Percentiles rank a stretch among this genome's conserved stretches.
phyloP scores from a whole-genome alignment of 1,284 basidiomycete genomes.

The Boletellus deceptivus region DNA sequence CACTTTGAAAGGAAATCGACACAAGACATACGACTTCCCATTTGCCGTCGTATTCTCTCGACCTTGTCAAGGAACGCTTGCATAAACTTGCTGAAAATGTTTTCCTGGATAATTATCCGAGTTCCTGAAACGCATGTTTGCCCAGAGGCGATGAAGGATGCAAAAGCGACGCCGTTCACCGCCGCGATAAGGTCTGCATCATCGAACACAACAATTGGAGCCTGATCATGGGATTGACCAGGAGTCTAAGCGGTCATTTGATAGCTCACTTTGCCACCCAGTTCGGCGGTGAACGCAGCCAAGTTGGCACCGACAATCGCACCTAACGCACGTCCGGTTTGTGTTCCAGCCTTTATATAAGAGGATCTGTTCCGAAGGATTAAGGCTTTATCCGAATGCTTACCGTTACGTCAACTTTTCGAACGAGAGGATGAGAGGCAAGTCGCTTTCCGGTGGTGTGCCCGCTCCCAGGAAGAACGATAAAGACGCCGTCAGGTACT shows the following conservation, averaged over 20 bases:
- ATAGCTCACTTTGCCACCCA: constrained; percentile 69
- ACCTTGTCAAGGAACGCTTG: constrained; percentile 59
- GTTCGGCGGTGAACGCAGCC: constrained; percentile 72
- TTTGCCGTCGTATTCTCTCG: constrained; percentile 57
- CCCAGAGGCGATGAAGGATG: constrained; percentile 81
- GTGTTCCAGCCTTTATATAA: constrained; percentile 66
- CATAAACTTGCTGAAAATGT: constrained; percentile 69
- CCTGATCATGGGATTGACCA: constrained; percentile 39
- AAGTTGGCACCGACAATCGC: constrained; percentile 69
- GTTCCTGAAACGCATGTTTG: constrained; percentile 84
- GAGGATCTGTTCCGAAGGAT: constrained; percentile 3
- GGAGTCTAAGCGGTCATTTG: background rate
- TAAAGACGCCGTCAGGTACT: constrained; percentile 76
- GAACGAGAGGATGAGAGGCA: constrained; percentile 60
- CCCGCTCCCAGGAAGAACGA: constrained; percentile 71
- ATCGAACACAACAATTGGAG: constrained; percentile 74
- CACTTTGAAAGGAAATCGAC: constrained; percentile 1
- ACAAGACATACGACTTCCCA: constrained; percentile 69
- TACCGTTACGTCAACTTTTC: constrained; percentile 82
- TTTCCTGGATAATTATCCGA: constrained; percentile 66
- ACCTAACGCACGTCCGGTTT: constrained; percentile 69
- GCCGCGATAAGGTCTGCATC: constrained; percentile 70
- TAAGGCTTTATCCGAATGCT: constrained; percentile 22
- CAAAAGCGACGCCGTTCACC: constrained; percentile 77
- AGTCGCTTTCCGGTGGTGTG: constrained; percentile 60